Base-by-base conservation (phyloP, 352 stramenopile species). In the Halophytophthora batemanensis region DNA sequence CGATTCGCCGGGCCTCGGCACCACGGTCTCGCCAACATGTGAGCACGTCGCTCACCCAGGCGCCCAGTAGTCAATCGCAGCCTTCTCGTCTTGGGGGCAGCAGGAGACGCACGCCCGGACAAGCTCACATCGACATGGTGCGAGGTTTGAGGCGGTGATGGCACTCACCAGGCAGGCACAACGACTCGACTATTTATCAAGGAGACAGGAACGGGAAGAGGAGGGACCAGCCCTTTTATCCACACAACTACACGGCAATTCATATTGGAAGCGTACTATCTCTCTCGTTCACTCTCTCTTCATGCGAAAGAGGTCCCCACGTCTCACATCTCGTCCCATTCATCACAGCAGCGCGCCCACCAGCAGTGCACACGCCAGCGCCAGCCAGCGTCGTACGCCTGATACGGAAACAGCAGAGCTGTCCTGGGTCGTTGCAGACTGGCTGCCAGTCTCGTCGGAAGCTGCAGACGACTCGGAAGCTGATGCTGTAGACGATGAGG, bases 41-140 rank as follows among this genome's bases (percentile, higher is more conserved):
- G 17, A 45, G 17, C 17, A 49, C 34, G 12, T 21, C 17, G 19
- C 34, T 39, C 21, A 41, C 41, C 19, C 13, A 47, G 12, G 5
- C 45, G 42, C 8, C n/a, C 8, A 35, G 19, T 8, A 46, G 45
- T 43, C 37, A 13, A 45, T 28, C 35, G 28, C 21, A n/a, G 41
- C 23, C 21, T 23, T 56, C 34, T 41, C 43, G 35, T 25, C 45
- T 21, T 8, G 11, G 28, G 31, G 28, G 18, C 11, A 55, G 3
- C 38, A 56, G 34, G 25, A 54, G 45, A 42, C 47, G 36, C 14
- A 60, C 35, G 19, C 53, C 44, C 11, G 37, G 50, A 43, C 56
- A 57, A 12, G 28, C 59, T 18, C 66, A 75, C 47, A 45, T 75
- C 12, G 57, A 66, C 48, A 75, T 48, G 21, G 64, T 75, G 14